These are phyloP conservation scores for Calocybe cyanea DNA, from an alignment of 768 basidiomycete species.

Conservation along the genomic window DNA sequence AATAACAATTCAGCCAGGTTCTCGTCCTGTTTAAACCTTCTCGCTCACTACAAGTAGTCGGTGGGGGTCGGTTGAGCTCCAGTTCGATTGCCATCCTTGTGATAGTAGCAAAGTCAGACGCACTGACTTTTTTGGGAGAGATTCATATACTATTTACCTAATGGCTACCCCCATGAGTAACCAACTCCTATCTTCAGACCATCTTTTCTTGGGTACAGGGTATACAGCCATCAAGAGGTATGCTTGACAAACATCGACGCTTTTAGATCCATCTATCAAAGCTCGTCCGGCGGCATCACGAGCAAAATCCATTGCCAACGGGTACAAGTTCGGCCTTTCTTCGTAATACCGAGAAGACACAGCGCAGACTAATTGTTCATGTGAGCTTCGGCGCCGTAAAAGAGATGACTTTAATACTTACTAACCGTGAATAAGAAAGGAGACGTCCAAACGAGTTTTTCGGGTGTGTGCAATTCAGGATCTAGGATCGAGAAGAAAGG, in stretches of 20 bases:
- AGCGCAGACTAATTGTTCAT: slow-evolving; percentile 50
- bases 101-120: background rate
- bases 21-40: slow-evolving; percentile 69
- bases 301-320: slow-evolving; percentile 58
- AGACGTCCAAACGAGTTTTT: slow-evolving; percentile 46
- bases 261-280: slow-evolving; percentile 57
- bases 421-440: slow-evolving; percentile 62
- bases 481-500: slow-evolving; percentile 59
- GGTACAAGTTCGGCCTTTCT: slow-evolving; percentile 50
- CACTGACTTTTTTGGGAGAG: background rate
- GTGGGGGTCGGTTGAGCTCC: slow-evolving; percentile 55
- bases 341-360: slow-evolving; percentile 65
- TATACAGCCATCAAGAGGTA: slow-evolving; percentile 67
- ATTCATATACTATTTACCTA: slow-evolving; percentile 31
- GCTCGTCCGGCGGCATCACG: slow-evolving; percentile 56
- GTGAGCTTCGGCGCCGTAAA: background rate
- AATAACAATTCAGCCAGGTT: slow-evolving; percentile 74
- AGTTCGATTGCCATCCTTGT: slow-evolving; percentile 69
- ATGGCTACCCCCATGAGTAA: slow-evolving; percentile 70
- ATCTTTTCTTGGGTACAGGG: slow-evolving; percentile 56
- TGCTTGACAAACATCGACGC: slow-evolving; percentile 78
- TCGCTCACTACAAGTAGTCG: slow-evolving; percentile 47
- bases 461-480: slow-evolving; percentile 50
- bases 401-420: slow-evolving; percentile 27
- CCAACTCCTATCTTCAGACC: slow-evolving; percentile 73